These are phyloP conservation scores for Aspergillus sp. DNA, from an alignment of 2,329 filamentous ascomycete species.

Conservation along the genomic window DNA sequence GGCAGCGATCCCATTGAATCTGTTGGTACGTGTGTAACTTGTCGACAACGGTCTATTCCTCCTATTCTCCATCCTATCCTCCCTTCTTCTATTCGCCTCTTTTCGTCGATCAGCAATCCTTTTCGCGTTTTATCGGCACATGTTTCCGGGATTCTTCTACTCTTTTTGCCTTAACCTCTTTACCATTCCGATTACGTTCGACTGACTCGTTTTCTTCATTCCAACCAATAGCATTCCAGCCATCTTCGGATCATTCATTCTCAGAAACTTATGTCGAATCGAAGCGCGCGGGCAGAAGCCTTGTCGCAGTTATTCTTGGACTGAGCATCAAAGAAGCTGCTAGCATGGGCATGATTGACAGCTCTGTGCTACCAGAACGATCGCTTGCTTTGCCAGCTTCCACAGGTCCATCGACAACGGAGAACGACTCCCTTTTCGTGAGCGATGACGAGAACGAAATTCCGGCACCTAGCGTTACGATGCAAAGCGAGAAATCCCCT, in stretches of 20 bases:
- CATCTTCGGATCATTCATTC: conserved; percentile 46
- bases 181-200: neutral
- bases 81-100: neutral
- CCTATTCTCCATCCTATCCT: conserved; percentile 11
- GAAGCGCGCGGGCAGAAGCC: conserved; percentile 50
- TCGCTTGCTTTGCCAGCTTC: conserved; percentile 15
- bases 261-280: conserved; percentile 51
- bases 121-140: neutral
- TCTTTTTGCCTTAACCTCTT: conserved; percentile 1
- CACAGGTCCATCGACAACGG: conserved; percentile 18
- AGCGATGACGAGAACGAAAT: conserved; percentile 29
- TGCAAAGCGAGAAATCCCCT: conserved; percentile 4
- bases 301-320: conserved; percentile 53
- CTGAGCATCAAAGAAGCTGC: conserved; percentile 48
- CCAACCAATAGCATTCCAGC: conserved; percentile 30
- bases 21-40: conserved; percentile 34
- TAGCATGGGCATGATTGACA: conserved; percentile 44
- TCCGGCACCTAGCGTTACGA: conserved; percentile 16
- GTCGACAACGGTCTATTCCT: conserved; percentile 4
- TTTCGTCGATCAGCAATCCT: neutral
- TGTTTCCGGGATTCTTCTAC: neutral
- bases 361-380: conserved; percentile 26
- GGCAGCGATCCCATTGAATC: conserved; percentile 41
- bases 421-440: conserved; percentile 34
- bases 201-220: conserved; percentile 11